Conservation (phyloP, 345 rosid genomes). For the Gynandropsis gynandra region DNA sequence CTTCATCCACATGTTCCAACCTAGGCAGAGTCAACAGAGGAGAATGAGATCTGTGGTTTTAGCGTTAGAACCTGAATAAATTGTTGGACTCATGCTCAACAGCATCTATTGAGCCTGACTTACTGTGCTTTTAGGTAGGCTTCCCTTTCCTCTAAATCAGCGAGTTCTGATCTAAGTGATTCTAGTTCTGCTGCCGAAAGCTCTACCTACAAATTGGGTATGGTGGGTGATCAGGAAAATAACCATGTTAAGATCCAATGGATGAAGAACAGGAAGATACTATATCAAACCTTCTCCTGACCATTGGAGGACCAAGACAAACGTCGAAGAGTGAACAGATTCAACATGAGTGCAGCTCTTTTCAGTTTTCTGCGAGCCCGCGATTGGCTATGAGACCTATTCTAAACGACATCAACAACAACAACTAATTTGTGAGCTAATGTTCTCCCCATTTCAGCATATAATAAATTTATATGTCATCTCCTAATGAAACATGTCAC, state of each 20-base stretch:
- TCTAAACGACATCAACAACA: slow-evolving; percentile 41
- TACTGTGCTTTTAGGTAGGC: slow-evolving; percentile 87
- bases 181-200: slow-evolving; percentile 64
- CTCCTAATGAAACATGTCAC: slow-evolving; percentile 28
- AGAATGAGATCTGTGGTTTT: neutral
- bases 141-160: slow-evolving; percentile 84
- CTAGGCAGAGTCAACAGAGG: slow-evolving; percentile 25
- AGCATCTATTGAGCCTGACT: slow-evolving; percentile 22
- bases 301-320: slow-evolving; percentile 71
- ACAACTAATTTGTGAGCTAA: slow-evolving; percentile 16
- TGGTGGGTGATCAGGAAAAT: slow-evolving; percentile 14
- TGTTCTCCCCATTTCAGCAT: neutral
- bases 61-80: neutral
- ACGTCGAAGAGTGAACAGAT: slow-evolving; percentile 57
- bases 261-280: slow-evolving; percentile 8
- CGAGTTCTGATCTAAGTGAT: slow-evolving; percentile 71
- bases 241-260: neutral
- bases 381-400: slow-evolving; percentile 39
- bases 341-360: slow-evolving; percentile 66
- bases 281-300: slow-evolving; percentile 60
- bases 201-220: slow-evolving; percentile 46
- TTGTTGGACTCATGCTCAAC: neutral
- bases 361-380: slow-evolving; percentile 43
- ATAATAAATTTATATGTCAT: neutral
- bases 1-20: slow-evolving; percentile 88